Evolutionary conservation across 2,329 filamentous ascomycete genomes (phyloP).

Genomic region (Annulohypoxylon truncatum): DNA sequence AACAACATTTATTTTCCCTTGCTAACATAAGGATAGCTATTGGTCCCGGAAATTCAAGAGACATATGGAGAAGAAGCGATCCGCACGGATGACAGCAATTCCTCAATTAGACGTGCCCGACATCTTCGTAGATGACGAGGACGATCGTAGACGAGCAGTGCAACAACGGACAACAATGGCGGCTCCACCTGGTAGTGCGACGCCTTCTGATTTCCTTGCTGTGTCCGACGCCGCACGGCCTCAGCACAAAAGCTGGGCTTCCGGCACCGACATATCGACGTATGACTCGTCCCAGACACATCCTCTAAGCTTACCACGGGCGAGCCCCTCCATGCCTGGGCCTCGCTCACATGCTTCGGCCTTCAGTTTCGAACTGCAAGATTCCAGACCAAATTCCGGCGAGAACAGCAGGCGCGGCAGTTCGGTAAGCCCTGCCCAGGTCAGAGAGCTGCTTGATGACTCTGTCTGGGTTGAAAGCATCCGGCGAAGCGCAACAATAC

Average conservation of each 20-base stretch:
- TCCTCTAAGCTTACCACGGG: slow-evolving; percentile 66
- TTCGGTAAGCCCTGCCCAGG: slow-evolving; percentile 78
- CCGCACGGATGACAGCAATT: slow-evolving; percentile 79
- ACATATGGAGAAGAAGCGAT: slow-evolving; percentile 76
- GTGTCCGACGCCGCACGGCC: slow-evolving; percentile 52
- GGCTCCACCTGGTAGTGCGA: slow-evolving; percentile 39
- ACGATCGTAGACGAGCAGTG: slow-evolving; percentile 55
- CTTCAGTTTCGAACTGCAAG: slow-evolving; percentile 70
- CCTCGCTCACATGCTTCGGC: slow-evolving; percentile 62
- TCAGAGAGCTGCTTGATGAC: slow-evolving; percentile 86
- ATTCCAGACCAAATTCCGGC: slow-evolving; percentile 53
- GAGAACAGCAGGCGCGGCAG: slow-evolving; percentile 72
- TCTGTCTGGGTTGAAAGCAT: slow-evolving; percentile 96
- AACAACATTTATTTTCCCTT: background rate
- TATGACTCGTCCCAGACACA: slow-evolving; percentile 59
- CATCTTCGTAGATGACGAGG: slow-evolving; percentile 87
- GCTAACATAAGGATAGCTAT: slow-evolving; percentile 63
- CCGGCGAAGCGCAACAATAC: slow-evolving; percentile 82
- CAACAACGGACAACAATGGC: slow-evolving; percentile 49
- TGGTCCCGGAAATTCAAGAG: slow-evolving; percentile 87
- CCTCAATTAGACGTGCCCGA: slow-evolving; percentile 88
- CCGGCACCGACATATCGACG: slow-evolving; percentile 58
- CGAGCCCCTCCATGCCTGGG: slow-evolving; percentile 54
- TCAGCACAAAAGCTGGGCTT: slow-evolving; percentile 58
- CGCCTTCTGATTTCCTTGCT: slow-evolving; percentile 51